Evolutionary conservation across 2,329 filamentous ascomycete species (phyloP), one percentile per base, ranked within the genome.

Genomic region (Fusarium guadeloupense): DNA sequence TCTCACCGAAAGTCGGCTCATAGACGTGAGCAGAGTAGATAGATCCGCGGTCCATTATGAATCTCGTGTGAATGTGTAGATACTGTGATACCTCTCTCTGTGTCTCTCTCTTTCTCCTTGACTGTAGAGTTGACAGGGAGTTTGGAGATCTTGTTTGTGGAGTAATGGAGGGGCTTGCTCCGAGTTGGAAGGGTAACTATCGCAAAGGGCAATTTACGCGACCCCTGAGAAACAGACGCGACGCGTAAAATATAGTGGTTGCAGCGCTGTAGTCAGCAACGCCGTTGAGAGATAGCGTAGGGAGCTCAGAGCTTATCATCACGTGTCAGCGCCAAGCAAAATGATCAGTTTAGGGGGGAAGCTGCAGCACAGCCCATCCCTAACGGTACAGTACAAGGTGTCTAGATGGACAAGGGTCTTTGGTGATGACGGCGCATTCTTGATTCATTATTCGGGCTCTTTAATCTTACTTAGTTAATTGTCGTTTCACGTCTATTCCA

Each of bases 21-120:
- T 92, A 92, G 60, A 97, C 88, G 71, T 89, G 93, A 68, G 94
- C 83, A 5, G 93, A 89, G 77, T 93, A 97, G 44, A 93, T 88
- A 61, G 92, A 93, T 79, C 92, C 90, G 71, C 89, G 86, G 83
- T 99, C 94, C 92, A 97, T 96, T 28, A 28, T 47, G 37, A 30
- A 9, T 9, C 41, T 14, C 35, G 17, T 51, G 59, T 61, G 63
- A 25, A 35, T 31, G 21, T 52, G 16, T 59, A 30, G 34, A 44
- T 40, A 28, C 37, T 50, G 7, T 34, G 35, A 21, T 51, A 30
- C 33, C 25, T 51, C 38, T 57, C 26, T 51, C 31, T 37, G 25
- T 26, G 8, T 26, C 4, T 30, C 28, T 58, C 37, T 44, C 25
- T 25, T 31, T 57, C 38, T 49, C 33, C 25, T 40, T 45, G 26